Evolutionary conservation across 2,329 filamentous ascomycete genomes (phyloP), one percentile per base, ranked within the genome.

Genomic region (Penicillium sp.): DNA sequence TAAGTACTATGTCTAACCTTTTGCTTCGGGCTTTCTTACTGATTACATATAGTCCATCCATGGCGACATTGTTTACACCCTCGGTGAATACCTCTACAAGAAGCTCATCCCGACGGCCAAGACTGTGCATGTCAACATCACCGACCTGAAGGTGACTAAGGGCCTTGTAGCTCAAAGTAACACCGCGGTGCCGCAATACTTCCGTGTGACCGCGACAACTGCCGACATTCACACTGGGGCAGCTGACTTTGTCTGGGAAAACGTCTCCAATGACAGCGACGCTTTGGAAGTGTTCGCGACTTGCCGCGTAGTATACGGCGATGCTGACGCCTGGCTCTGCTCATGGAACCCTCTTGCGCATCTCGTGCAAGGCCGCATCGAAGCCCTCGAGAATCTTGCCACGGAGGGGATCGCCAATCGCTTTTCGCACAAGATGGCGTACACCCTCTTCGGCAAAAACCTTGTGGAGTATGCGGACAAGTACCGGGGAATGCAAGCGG

Each of bases 401-500:
- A 53, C 61, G 36, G 57, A 62, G 39, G 60, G 59, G 11, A 54
- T 58, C 32, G 63, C 56, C 27, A 60, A 65, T 51, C 56, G 62
- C 34, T 56, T 69, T 36, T 58, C 56, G 38, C 60, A 58, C 9
- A 53, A 56, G 1, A 65, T 70, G 57, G 66, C 62, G 2, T 72
- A 72, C 58, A 62, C 60, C 46, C 61, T 71, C 9, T 68, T 72
- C 45, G 34, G 51, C 52, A 28, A 55, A 58, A 9, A 12, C 8
- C 52, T 70, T 39, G 69, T 69, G 6, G 60, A 66, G 38, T 72
- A 69, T 49, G 56, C 50, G 3, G 46, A 57, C 29, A 55, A 60
- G 45, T 72, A 60, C 56, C 61, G 62, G 32, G 64, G 66, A 40
- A 63, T 73, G 62, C 52, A 67, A 41, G 59, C 64, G 32, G 68